Conservation (phyloP, 2,329 filamentous ascomycete species). For the Alternaria dauci region DNA sequence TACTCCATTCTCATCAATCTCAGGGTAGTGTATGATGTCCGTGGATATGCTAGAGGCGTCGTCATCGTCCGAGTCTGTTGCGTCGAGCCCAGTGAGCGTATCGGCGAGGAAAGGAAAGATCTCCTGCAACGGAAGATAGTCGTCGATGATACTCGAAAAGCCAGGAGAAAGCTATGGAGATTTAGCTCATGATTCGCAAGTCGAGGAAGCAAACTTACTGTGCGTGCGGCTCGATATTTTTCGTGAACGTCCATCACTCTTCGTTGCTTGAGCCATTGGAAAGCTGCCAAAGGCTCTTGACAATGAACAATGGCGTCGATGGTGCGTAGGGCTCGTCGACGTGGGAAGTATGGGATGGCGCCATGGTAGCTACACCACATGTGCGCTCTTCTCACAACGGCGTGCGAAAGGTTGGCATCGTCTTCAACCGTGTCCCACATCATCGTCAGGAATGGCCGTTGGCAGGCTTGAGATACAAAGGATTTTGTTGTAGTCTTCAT, state of each 20-base stretch:
- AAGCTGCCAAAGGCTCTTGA: slow-evolving; percentile 48
- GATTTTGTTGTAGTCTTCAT: slow-evolving; percentile 50
- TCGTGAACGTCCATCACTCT: slow-evolving; percentile 50
- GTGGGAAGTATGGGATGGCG: slow-evolving; percentile 40
- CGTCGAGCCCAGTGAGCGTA: slow-evolving; percentile 39
- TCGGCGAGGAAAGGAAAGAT: slow-evolving; percentile 39
- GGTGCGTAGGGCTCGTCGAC: slow-evolving; percentile 36
- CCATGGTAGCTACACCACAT: slow-evolving; percentile 52
- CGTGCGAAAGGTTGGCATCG: slow-evolving; percentile 44
- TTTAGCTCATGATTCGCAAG: background rate
- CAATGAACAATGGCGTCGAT: slow-evolving; percentile 34
- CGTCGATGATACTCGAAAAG: slow-evolving; percentile 43
- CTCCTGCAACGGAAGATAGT: slow-evolving; percentile 39
- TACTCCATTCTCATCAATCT: slow-evolving; percentile 43
- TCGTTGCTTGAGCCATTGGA: slow-evolving; percentile 50
- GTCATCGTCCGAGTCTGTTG: slow-evolving; percentile 30
- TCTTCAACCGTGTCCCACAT: slow-evolving; percentile 52
- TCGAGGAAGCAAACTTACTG: slow-evolving; percentile 27
- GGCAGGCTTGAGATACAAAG: slow-evolving; percentile 49
- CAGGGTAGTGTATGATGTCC: slow-evolving; percentile 43
- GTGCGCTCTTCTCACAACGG: slow-evolving; percentile 46
- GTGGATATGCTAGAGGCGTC: slow-evolving; percentile 42
- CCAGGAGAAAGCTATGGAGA: slow-evolving; percentile 37
- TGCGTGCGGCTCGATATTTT: slow-evolving; percentile 40
- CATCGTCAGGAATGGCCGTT: slow-evolving; percentile 48